Base-by-base conservation (phyloP, 345 rosid genomes). In the Adansonia digitata region DNA sequence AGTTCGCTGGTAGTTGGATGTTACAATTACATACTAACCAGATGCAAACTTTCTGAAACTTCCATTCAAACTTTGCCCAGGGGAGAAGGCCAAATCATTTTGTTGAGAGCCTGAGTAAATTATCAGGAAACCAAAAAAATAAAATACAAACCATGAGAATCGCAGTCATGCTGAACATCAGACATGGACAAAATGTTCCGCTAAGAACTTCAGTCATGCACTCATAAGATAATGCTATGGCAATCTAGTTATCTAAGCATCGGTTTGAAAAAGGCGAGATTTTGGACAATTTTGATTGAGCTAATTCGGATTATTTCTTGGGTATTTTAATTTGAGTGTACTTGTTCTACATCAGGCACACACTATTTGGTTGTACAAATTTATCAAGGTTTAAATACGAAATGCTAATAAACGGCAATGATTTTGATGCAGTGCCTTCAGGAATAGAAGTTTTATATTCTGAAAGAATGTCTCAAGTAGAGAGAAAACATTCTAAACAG, bases 41-140 rank as follows among this genome's bases (percentile, higher is more conserved):
- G 87, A 80, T 59, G 78, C 70, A 37, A 75, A 80, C 78, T 82
- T 82, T 76, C 91, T 83, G 80, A 83, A 82, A 74, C 91, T 83
- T 72, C 82, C 82, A 55, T 74, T 83, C 70, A 84, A 77, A 80
- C 86, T 79, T 77, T 74, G 71, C 37, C 78, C 77, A 2, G 81
- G 82, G 56, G 88, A 82, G 24, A 78, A 75, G 27, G 69, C 77
- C 64, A 81, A 73, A 59, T 75, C 86, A 77, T 77, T 73, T 71
- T 76, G 81, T 61, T 77, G 74, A 71, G 76, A 83, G 61, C 84
- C 90, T 87, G 85, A 68, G 53, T 69, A 59, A 67, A 76, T 53
- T 45, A 64, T 66, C 56, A 72, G 26, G 15, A 64, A 12, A 62
- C 12, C 3, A 46, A 12, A 10, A 11, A 2, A 51, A 15, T 29